These are phyloP conservation scores for Adansonia madagascariensis DNA, from an alignment of 441 rosid genomes.

Conservation along the genomic window DNA sequence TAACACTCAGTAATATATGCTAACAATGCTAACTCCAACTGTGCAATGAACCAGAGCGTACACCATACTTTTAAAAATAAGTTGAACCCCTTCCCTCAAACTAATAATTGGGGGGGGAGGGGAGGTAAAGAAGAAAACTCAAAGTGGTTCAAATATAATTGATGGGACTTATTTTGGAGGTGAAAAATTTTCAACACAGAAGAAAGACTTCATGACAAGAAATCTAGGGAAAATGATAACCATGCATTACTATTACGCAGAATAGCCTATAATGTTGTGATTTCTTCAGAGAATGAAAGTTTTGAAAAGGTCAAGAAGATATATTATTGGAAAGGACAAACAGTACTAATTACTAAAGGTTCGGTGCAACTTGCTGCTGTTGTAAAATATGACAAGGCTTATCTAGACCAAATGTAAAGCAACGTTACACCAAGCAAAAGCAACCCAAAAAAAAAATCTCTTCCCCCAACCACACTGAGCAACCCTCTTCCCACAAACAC, in stretches of 20 bases:
- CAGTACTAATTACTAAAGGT: constrained; percentile 9
- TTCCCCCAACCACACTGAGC: background rate
- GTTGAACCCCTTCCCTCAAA: background rate
- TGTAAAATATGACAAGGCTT: background rate
- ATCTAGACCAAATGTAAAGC: background rate
- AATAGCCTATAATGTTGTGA: background rate
- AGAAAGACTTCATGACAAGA: background rate
- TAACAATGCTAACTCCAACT: background rate
- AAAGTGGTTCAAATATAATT: background rate
- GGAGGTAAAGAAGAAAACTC: background rate
- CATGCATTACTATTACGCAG: background rate
- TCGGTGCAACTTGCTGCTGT: background rate
- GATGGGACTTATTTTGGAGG: background rate
- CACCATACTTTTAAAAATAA: background rate
- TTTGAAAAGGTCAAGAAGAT: background rate
- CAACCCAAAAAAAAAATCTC: background rate
- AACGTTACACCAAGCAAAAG: background rate
- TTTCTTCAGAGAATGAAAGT: background rate
- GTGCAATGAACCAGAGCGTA: background rate
- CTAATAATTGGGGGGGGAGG: too few relatives aligned
- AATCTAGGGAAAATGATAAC: background rate
- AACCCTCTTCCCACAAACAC: background rate
- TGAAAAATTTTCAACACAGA: background rate
- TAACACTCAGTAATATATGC: background rate
- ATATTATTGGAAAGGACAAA: background rate